Conservation (phyloP, 1,284 basidiomycete genomes). For the Ceratobasidium sp. region DNA sequence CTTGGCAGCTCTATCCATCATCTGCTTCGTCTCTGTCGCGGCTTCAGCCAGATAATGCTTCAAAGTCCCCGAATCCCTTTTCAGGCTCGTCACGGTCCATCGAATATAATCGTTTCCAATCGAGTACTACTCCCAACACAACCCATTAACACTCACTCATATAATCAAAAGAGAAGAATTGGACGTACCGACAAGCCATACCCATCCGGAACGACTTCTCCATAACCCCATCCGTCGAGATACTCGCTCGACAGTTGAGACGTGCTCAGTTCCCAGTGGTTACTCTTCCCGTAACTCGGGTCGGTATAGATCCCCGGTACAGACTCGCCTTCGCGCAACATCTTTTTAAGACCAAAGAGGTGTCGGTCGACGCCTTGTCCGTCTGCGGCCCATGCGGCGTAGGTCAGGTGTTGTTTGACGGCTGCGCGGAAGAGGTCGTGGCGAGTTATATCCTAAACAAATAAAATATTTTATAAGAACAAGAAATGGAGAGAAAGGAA, state of each 20-base stretch:
- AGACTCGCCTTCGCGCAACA: constrained; percentile 81
- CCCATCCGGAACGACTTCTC: constrained; percentile 94
- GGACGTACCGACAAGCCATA: constrained; percentile 79
- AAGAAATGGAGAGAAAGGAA: constrained; percentile 51
- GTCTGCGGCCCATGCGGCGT: constrained; percentile 92
- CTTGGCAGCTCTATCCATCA: constrained; percentile 77
- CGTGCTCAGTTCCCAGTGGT: constrained; percentile 94
- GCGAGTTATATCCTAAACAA: constrained; percentile 70
- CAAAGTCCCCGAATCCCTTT: constrained; percentile 73
- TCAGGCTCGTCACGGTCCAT: constrained; percentile 93
- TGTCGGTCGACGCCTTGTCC: constrained; percentile 97
- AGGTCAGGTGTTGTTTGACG: constrained; percentile 86
- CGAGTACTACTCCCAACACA: constrained; percentile 68
- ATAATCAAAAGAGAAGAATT: neutral
- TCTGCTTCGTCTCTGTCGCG: constrained; percentile 78
- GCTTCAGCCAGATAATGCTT: constrained; percentile 83
- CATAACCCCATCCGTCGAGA: constrained; percentile 97
- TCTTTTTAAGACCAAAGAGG: constrained; percentile 92
- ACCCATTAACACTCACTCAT: neutral
- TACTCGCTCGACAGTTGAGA: constrained; percentile 87
- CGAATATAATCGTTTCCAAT: constrained; percentile 91
- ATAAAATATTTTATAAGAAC: neutral
- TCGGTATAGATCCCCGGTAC: constrained; percentile 85
- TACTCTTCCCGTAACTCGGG: constrained; percentile 76
- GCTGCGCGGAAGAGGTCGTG: constrained; percentile 83